Evolutionary conservation across 2,329 filamentous ascomycete species (phyloP).

Genomic region (Epichloe uncinata): DNA sequence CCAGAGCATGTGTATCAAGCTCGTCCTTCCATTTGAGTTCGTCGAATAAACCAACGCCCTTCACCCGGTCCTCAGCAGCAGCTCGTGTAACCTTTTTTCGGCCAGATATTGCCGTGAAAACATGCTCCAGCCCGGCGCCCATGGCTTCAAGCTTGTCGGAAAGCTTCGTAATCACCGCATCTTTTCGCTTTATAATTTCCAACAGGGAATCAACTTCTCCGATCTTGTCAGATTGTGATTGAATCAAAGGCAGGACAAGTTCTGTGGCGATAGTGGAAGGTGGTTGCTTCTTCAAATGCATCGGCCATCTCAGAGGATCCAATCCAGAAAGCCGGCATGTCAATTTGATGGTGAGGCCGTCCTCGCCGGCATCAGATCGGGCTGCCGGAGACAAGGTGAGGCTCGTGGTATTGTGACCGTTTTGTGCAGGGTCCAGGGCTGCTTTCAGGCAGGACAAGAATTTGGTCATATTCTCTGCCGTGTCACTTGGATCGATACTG

Average conservation of each 20-base stretch:
- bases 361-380: conserved; percentile 21
- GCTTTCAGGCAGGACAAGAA: conserved; percentile 50
- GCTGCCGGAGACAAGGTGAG: conserved; percentile 27
- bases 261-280: conserved; percentile 30
- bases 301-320: conserved; percentile 49
- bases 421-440: conserved; percentile 34
- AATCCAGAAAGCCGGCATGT: conserved; percentile 52
- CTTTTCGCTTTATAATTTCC: conserved; percentile 34
- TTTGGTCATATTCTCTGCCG: conserved; percentile 50
- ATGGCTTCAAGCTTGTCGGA: conserved; percentile 40
- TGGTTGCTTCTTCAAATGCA: conserved; percentile 38
- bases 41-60: conserved; percentile 37
- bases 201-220: conserved; percentile 31
- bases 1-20: conserved; percentile 12
- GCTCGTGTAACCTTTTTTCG: conserved; percentile 33
- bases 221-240: conserved; percentile 27
- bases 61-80: conserved; percentile 33
- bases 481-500: conserved; percentile 60
- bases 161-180: conserved; percentile 35
- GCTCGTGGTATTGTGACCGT: conserved; percentile 29
- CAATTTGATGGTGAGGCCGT: conserved; percentile 37
- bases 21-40: conserved; percentile 24
- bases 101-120: conserved; percentile 37
- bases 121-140: conserved; percentile 37
- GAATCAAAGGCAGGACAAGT: conserved; percentile 39